Base-by-base conservation (phyloP, 805 yeast genomes). In the Myxozyma monticola region DNA sequence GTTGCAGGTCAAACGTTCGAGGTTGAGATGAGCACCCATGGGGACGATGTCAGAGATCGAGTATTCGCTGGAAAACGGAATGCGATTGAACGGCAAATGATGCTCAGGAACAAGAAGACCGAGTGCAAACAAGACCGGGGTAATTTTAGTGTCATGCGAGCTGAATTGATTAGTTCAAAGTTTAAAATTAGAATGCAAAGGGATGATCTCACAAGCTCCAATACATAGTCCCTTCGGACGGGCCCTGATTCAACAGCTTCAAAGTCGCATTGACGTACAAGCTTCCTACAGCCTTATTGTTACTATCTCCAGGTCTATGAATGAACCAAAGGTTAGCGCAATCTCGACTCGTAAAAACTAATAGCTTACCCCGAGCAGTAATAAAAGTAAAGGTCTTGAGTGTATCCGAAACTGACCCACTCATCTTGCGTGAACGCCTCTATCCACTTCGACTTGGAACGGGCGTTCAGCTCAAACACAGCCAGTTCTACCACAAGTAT, bases 91-190 rank as follows among this genome's bases (percentile, higher is more conserved):
- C 5, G 79, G 73, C 56, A 82, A 65, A 47, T 68, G 68, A 28
- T 67, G 59, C 18, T 63, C 69, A 8, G 76, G 73, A 37, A 64
- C 65, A 21, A 74, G 65, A 35, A 80, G 53, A 1, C 81, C 83
- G 20, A 78, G 63, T 3, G 80, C 75, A 22, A 79, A 66, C 38
- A 75, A 70, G 60, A 74, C 71, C n/a, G 73, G 67, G 50, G 75
- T 76, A 38, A 79, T 66, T 58, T 80, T 81, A 31, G 80, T 76
- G 62, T 80, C 85, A 64, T 80, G 85, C 15, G 76, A 67, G 31
- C 31, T 28, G 14, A 28, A 28, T 10, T 28, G 9, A 28, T 28
- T 28, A n/a, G n/a, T n/a, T 10, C 12, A 10, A 28, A 28, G 12
- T 10, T 9, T 14, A 28, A 62, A 80, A 80, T 18, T 73, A 69